Conservation (phyloP, 2,329 filamentous ascomycete genomes). For the Fusarium floridanum region DNA sequence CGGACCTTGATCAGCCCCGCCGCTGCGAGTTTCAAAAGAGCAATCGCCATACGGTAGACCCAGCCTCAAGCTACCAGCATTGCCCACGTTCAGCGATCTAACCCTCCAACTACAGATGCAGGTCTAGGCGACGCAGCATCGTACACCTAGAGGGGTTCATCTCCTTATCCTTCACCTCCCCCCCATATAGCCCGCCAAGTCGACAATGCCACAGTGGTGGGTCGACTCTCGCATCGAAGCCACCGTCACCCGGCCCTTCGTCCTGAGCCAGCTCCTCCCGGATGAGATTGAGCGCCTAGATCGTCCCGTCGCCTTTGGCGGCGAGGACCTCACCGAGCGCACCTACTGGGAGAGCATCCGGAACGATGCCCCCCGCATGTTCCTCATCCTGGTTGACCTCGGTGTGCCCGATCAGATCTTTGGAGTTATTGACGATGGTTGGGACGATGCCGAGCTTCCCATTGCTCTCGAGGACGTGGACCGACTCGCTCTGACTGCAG, state of each 20-base stretch:
- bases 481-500: slow-evolving; percentile 70
- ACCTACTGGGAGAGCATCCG: slow-evolving; percentile 86
- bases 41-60: slow-evolving; percentile 18
- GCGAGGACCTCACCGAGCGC: slow-evolving; percentile 74
- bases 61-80: slow-evolving; percentile 12
- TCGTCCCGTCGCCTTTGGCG: slow-evolving; percentile 73
- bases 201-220: slow-evolving; percentile 71
- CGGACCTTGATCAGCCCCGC: background rate
- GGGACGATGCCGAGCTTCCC: slow-evolving; percentile 82
- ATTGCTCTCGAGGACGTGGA: slow-evolving; percentile 75
- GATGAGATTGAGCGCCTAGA: slow-evolving; percentile 74
- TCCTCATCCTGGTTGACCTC: slow-evolving; percentile 78
- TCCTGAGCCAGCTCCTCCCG: slow-evolving; percentile 73
- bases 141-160: slow-evolving; percentile 28
- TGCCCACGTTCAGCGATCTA: slow-evolving; percentile 14
- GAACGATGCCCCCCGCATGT: slow-evolving; percentile 75
- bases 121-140: slow-evolving; percentile 23
- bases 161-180: slow-evolving; percentile 20
- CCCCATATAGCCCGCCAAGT: slow-evolving; percentile 18
- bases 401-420: slow-evolving; percentile 81
- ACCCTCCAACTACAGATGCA: slow-evolving; percentile 36
- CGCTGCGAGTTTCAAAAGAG: slow-evolving; percentile 8
- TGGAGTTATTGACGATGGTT: slow-evolving; percentile 79
- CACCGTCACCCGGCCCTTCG: slow-evolving; percentile 76
- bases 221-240: slow-evolving; percentile 76